Conservation (phyloP, 2,329 filamentous ascomycete species). For the Penicillium sclerotiorum region DNA sequence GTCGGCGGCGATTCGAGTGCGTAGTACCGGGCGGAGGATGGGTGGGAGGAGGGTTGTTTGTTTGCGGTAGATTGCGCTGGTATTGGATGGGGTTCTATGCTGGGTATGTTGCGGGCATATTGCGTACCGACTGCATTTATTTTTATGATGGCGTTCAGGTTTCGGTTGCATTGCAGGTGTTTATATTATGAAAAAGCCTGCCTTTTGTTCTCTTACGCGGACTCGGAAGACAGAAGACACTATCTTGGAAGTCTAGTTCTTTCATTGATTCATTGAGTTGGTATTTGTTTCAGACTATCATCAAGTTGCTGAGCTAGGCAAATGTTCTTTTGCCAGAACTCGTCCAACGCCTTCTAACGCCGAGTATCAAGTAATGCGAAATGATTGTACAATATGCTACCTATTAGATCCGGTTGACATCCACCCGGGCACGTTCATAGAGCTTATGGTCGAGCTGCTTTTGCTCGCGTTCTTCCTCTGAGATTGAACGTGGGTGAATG, state of each 20-base stretch:
- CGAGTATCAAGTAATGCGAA: constrained; percentile 23
- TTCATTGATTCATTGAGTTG: constrained; percentile 20
- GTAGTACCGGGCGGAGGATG: constrained; percentile 38
- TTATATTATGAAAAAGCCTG: neutral
- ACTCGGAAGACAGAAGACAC: neutral
- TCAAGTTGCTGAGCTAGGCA: constrained; percentile 4
- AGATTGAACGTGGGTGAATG: constrained; percentile 66
- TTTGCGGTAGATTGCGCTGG: constrained; percentile 30
- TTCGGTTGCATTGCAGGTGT: neutral
- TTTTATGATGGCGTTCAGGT: neutral
- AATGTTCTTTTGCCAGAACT: neutral
- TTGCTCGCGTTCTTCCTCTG: constrained; percentile 59
- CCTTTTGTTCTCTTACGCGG: too few relatives aligned
- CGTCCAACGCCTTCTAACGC: constrained; percentile 21
- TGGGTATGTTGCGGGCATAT: too few relatives aligned
- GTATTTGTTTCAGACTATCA: constrained; percentile 13
- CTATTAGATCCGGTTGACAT: constrained; percentile 74
- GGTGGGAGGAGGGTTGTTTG: constrained; percentile 41
- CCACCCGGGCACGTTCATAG: constrained; percentile 80
- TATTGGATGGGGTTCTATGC: neutral
- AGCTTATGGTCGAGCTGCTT: constrained; percentile 71
- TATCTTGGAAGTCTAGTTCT: neutral
- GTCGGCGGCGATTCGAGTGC: constrained; percentile 27
- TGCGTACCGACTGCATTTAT: too few relatives aligned
- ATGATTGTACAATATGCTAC: constrained; percentile 22